Percentiles rank a stretch among this genome's conserved stretches.
Conservation (phyloP, 2,329 filamentous ascomycete genomes). For the Xylaria sp. region DNA sequence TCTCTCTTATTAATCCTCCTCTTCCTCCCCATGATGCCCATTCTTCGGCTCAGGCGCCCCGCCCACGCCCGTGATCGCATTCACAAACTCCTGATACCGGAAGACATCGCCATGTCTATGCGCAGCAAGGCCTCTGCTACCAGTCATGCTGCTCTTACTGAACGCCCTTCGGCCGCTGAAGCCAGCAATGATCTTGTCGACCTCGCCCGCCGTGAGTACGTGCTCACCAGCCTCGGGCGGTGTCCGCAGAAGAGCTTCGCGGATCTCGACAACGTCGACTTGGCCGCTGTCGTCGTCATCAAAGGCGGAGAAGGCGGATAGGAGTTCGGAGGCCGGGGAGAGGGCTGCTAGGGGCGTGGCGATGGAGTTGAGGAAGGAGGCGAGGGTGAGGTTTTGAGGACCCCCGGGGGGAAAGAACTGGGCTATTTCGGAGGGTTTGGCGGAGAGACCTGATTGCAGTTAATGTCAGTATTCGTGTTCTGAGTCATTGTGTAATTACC, state of each 20-base stretch:
- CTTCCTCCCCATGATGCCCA: too few relatives aligned
- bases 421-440: slow-evolving; percentile 63
- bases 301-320: slow-evolving; percentile 89
- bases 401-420: slow-evolving; percentile 74
- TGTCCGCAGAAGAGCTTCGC: slow-evolving; percentile 77
- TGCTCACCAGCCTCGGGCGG: slow-evolving; percentile 67
- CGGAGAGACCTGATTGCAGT: slow-evolving; percentile 59
- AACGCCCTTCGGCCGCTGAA: slow-evolving; percentile 84
- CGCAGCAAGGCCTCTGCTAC: slow-evolving; percentile 41
- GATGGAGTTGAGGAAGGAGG: slow-evolving; percentile 78
- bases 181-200: slow-evolving; percentile 80
- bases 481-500: too few relatives aligned
- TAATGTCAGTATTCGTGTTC: background rate
- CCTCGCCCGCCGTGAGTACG: slow-evolving; percentile 62
- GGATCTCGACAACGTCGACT: slow-evolving; percentile 75
- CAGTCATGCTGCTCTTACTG: slow-evolving; percentile 48
- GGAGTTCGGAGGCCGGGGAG: slow-evolving; percentile 71
- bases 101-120: slow-evolving; percentile 78
- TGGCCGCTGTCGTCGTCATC: slow-evolving; percentile 94
- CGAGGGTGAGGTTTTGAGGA: slow-evolving; percentile 71
- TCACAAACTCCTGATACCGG: slow-evolving; percentile 87
- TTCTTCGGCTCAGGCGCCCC: slow-evolving; percentile 8
- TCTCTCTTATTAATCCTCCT: too few relatives aligned
- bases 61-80: slow-evolving; percentile 55
- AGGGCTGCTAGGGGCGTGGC: slow-evolving; percentile 68